Evolutionary conservation across 2,329 filamentous ascomycete genomes (phyloP).

Genomic region (Rhytidhysteron rufulum): DNA sequence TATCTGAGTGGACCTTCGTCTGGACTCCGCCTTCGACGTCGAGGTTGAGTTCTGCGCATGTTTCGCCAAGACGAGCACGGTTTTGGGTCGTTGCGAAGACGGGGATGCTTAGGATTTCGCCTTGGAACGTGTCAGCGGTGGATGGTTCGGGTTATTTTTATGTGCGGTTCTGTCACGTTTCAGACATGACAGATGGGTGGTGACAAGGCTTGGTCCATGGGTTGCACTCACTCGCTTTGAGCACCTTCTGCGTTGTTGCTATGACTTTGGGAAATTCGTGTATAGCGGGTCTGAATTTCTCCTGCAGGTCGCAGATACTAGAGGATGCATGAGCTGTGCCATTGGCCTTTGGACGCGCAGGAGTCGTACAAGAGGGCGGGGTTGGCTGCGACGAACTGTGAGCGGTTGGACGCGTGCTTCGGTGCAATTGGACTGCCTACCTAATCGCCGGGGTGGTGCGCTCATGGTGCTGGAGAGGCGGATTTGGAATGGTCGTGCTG

Average conservation of each 20-base stretch:
- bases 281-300: constrained; percentile 82
- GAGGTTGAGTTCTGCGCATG: constrained; percentile 66
- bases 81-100: constrained; percentile 86
- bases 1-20: constrained; percentile 66
- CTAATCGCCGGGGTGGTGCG: constrained; percentile 20
- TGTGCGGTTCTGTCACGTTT: constrained; percentile 61
- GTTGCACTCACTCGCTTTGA: constrained; percentile 47
- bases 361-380: constrained; percentile 38
- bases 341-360: constrained; percentile 1
- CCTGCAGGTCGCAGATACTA: constrained; percentile 92
- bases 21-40: constrained; percentile 48
- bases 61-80: constrained; percentile 71
- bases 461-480: constrained; percentile 2
- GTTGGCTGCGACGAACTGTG: constrained; percentile 27
- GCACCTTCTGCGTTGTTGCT: constrained; percentile 50
- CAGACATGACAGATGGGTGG: too few species aligned
- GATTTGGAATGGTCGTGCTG: background rate
- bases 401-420: constrained; percentile 14
- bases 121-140: constrained; percentile 15
- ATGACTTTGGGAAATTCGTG: constrained; percentile 76
- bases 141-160: constrained; percentile 38
- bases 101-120: constrained; percentile 65
- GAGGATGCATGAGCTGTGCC: constrained; percentile 15
- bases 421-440: constrained; percentile 18
- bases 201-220: too few species aligned